These are phyloP conservation scores for Blastomyces percursus DNA, from an alignment of 2,329 filamentous ascomycete genomes.

Conservation along the genomic window DNA sequence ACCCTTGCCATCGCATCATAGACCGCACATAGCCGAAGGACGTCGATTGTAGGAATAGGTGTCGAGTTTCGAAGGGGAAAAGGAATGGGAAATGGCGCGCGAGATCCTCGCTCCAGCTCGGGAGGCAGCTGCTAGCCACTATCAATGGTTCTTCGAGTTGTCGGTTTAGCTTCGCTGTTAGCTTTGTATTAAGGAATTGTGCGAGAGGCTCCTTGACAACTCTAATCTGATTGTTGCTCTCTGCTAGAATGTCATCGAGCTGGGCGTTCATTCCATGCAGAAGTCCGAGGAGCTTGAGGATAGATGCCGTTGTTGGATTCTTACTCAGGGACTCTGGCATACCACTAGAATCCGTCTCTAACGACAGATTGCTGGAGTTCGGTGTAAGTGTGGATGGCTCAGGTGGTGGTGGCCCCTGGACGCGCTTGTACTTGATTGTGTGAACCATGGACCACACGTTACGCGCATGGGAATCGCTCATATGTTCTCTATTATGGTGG, in stretches of 20 bases:
- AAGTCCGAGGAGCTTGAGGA: conserved; percentile 77
- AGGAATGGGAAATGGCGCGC: conserved; percentile 90
- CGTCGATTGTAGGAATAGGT: conserved; percentile 93
- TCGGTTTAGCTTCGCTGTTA: conserved; percentile 93
- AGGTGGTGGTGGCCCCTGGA: conserved; percentile 67
- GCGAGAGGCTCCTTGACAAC: conserved; percentile 72
- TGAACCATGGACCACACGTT: conserved; percentile 87
- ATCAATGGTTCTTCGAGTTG: conserved; percentile 95
- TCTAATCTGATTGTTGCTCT: conserved; percentile 59
- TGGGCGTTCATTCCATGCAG: conserved; percentile 89
- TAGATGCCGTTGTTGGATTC: conserved; percentile 73
- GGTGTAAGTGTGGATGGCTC: conserved; percentile 55
- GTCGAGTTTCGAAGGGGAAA: conserved; percentile 94
- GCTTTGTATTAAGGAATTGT: conserved; percentile 96
- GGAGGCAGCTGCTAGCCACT: conserved; percentile 91
- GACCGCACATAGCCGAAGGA: conserved; percentile 96
- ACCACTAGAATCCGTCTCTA: conserved; percentile 46
- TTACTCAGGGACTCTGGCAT: conserved; percentile 73
- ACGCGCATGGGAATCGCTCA: conserved; percentile 57
- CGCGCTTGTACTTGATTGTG: conserved; percentile 81
- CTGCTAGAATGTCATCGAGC: conserved; percentile 76
- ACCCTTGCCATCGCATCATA: conserved; percentile 95
- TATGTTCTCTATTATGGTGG: conserved; percentile 54
- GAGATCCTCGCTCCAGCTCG: conserved; percentile 90
- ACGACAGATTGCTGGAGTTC: conserved; percentile 36